phyloP scores from a whole-genome alignment of 257 asterid species.

The Forsythia viridissima region DNA sequence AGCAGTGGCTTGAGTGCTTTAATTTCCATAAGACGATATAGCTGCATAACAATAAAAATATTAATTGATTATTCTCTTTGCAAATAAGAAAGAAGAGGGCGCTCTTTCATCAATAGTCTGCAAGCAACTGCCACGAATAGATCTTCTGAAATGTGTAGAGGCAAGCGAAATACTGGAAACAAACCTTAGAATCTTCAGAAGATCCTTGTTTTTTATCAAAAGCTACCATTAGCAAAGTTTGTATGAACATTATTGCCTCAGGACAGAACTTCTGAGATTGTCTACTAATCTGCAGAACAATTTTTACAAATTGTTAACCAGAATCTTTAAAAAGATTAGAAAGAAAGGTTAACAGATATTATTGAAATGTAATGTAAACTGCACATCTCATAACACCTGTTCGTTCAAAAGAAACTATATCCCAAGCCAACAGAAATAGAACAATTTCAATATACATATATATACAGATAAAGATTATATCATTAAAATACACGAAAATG shows the following conservation, averaged over 20 bases:
- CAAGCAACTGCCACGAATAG: conserved; percentile 1
- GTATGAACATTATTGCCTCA: conserved; percentile 74
- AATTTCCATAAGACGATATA: conserved; percentile 75
- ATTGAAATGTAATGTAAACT: not conserved
- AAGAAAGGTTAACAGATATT: not conserved
- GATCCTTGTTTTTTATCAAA: conserved; percentile 43
- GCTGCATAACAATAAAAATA: conserved; percentile 46
- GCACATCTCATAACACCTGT: not conserved
- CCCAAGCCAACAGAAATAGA: not conserved
- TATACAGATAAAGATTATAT: not conserved
- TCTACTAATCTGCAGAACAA: conserved; percentile 50
- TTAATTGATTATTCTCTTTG: conserved; percentile 1
- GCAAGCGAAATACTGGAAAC: conserved; percentile 17
- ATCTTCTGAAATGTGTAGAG: conserved; percentile 14
- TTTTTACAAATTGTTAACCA: conserved; percentile 10
- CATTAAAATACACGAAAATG: not conserved
- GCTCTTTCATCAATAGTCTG: not conserved
- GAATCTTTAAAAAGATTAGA: not conserved
- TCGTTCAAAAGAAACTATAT: not conserved
- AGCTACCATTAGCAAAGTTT: conserved; percentile 71
- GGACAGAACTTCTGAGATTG: conserved; percentile 83
- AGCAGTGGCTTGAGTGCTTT: conserved; percentile 65
- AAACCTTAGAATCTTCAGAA: conserved; percentile 65
- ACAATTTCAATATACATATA: not conserved
- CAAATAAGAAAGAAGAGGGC: not conserved